Percentiles rank a stretch among this genome's conserved stretches.
Evolutionary conservation across 1,139 yeast genomes (phyloP).

Genomic region (Candida mesenterica): DNA sequence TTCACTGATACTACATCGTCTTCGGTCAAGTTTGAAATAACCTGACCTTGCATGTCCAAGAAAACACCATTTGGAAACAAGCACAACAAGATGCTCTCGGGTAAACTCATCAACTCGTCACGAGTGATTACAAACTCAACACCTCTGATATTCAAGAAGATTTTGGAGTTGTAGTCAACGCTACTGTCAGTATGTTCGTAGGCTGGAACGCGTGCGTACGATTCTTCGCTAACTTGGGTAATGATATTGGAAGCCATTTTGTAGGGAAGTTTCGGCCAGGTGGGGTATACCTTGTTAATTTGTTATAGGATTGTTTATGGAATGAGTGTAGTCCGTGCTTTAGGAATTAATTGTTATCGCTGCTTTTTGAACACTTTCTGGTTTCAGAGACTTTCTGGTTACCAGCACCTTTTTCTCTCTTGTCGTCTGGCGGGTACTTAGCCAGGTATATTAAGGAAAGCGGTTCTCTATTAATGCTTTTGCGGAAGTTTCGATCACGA

Average conservation of each 20-base stretch:
- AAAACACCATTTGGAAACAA: constrained; percentile 89
- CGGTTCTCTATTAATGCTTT: too few relatives aligned
- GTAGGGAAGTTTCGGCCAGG: too few relatives aligned
- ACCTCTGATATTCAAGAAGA: constrained; percentile 67
- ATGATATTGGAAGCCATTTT: constrained; percentile 47
- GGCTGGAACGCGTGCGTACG: constrained; percentile 20
- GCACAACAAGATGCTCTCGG: constrained; percentile 85
- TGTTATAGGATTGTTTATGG: too few relatives aligned
- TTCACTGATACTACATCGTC: constrained; percentile 76
- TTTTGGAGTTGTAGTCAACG: constrained; percentile 60
- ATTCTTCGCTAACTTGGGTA: constrained; percentile 61
- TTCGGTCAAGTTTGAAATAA: constrained; percentile 73
- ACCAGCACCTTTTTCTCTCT: not conserved
- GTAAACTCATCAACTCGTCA: constrained; percentile 86
- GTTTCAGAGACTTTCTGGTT: not conserved
- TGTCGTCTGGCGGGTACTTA: not conserved
- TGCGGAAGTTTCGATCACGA: too few relatives aligned
- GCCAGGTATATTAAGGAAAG: too few relatives aligned
- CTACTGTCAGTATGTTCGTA: constrained; percentile 23
- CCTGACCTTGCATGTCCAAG: constrained; percentile 69
- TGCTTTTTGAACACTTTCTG: too few relatives aligned
- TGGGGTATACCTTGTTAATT: too few relatives aligned
- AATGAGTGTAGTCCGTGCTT: too few relatives aligned
- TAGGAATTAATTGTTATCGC: too few relatives aligned
- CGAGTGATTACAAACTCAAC: constrained; percentile 67